Evolutionary conservation across 257 asterid genomes (phyloP), one percentile per base, ranked within the genome.

Genomic region (Haberlea rhodopensis): DNA sequence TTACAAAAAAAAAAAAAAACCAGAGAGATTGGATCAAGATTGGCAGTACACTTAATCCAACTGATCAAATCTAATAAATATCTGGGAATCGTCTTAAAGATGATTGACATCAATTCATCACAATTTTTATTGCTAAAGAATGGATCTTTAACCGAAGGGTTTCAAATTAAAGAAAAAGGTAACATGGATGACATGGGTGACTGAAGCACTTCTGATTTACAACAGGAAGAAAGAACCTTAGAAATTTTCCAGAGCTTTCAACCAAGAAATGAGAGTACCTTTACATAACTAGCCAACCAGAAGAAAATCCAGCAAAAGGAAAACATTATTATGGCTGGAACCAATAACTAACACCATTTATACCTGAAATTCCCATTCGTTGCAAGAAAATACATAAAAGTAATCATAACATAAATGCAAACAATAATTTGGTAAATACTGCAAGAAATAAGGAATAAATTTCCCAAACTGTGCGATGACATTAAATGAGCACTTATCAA

Each of bases 401-500:
- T 25, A 26, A 56, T 7, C 9, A 55, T 25, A 16, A 56, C n/a
- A n/a, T n/a, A 23, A 55, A 25, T 10, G 16, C 1, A 37, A 37
- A 37, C 46, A 37, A 37, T 5, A 37, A 37, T 37, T 3, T 37
- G 46, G 46, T 37, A 37, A 37, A 37, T 11, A 10, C 16, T 2
- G n/a, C 46, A 37, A 37, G n/a, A 37, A 32, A 32, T 1, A 32
- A 9, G 4, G 13, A 7, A 32, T 8, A 8, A 32, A 32, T 32
- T 9, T 8, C 40, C 40, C 40, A 32, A 37, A 5, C 27, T 8
- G 9, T 5, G 34, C 0, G 26, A 55, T 43, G 29, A 56, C 52
- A 34, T 34, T 23, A 65, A 65, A 37, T 24, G 61, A 66, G 1
- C 60, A 19, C 51, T 20, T 18, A 9, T 37, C 46, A 37, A 29